Evolutionary conservation across 202 grass and related monocot genomes (phyloP).

Genomic region (Schoenoplectus tabernaemontani): DNA sequence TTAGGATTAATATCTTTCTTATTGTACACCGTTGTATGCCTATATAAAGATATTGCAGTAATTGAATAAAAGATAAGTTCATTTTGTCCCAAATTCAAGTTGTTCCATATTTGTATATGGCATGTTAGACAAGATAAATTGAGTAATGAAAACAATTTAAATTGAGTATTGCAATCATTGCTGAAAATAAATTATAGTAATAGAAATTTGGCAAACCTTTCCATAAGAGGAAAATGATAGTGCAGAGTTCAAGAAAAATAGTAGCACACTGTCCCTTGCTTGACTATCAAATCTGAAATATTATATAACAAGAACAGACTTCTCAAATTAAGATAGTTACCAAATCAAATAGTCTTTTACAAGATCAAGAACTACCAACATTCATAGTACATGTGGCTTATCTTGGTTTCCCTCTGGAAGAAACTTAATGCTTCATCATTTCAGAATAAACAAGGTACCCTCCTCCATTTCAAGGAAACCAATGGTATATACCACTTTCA

Average conservation of each 20-base stretch:
- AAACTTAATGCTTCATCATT: not conserved
- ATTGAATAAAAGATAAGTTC: too few species aligned
- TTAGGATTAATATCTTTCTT: too few species aligned
- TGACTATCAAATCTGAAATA: conserved; percentile 62
- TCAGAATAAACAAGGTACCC: not conserved
- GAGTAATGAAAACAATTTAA: not conserved
- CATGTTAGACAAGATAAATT: not conserved
- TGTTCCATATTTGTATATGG: not conserved
- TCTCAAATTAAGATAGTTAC: not conserved
- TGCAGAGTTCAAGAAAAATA: conserved; percentile 57
- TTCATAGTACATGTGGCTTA: not conserved
- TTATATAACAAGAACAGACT: conserved; percentile 1
- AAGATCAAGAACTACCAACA: not conserved
- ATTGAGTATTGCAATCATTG: not conserved
- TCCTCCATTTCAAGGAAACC: too few species aligned
- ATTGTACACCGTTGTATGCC: too few species aligned
- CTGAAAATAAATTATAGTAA: conserved; percentile 21
- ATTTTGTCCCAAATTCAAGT: too few species aligned
- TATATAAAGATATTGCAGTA: too few species aligned
- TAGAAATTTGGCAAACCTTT: conserved; percentile 57
- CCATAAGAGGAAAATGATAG: conserved; percentile 58
- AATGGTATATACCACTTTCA: too few species aligned
- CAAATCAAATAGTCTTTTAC: not conserved
- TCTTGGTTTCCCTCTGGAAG: not conserved
- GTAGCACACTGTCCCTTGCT: conserved; percentile 50